These are phyloP conservation scores for Blastocystis sp. DNA, from an alignment of 352 stramenopile genomes.

Conservation along the genomic window DNA sequence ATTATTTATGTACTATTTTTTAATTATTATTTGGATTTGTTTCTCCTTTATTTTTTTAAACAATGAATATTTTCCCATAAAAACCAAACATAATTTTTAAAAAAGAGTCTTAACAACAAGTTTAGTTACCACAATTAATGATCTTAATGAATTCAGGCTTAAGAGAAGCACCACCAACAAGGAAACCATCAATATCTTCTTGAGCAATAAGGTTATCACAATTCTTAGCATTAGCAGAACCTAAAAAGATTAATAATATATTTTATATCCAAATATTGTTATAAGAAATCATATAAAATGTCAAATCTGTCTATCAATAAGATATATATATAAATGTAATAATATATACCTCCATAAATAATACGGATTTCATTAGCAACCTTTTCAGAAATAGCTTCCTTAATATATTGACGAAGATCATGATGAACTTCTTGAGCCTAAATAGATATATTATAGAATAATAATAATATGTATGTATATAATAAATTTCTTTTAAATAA, in stretches of 20 bases:
- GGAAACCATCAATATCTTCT: constrained; percentile 70
- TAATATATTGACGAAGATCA: constrained; percentile 54
- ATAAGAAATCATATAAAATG: no score
- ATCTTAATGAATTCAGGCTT: constrained; percentile 71
- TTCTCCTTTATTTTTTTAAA: no score
- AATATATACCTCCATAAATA: constrained; percentile 44
- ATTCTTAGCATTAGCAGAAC: constrained; percentile 71
- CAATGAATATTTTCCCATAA: no score
- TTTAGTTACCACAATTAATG: constrained; percentile 42
- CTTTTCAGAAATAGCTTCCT: constrained; percentile 49
- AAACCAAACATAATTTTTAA: no score
- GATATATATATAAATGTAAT: no score
- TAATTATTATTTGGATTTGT: no score
- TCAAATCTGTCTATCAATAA: no score
- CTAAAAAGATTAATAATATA: constrained; percentile 72
- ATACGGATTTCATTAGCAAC: constrained; percentile 56
- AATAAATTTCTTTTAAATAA: no score
- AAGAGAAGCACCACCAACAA: constrained; percentile 72
- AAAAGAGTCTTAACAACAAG: no score
- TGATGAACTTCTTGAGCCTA: constrained; percentile 59
- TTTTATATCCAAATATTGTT: constrained; percentile 46
- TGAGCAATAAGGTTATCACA: constrained; percentile 63
- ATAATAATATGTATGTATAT: no score
- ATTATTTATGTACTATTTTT: no score
- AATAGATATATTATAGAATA: no score